A percentile compares a stretch with the other conserved stretches of the same genome.
Evolutionary conservation across 805 yeast species (phyloP).

Genomic region (Starmerella stigmatis): DNA sequence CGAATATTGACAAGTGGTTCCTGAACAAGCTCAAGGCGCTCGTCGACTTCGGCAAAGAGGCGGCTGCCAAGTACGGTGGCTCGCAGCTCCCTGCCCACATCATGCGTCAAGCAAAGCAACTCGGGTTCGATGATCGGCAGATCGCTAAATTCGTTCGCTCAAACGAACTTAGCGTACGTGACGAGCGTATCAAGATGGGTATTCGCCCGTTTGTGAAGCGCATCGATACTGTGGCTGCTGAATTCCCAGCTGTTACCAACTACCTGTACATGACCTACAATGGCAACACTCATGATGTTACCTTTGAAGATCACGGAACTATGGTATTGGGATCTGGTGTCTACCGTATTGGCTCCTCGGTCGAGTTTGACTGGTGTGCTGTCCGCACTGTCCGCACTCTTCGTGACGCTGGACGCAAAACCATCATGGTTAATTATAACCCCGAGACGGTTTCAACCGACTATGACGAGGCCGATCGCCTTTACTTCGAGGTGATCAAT

Average conservation of each 20-base stretch:
- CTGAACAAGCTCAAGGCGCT: conserved; percentile 71
- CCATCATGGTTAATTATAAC: conserved; percentile 94
- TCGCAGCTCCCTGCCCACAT: conserved; percentile 46
- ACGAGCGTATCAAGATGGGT: conserved; percentile 76
- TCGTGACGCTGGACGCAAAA: conserved; percentile 74
- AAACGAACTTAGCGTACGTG: conserved; percentile 85
- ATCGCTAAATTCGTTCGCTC: conserved; percentile 80
- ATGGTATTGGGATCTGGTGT: conserved; percentile 98
- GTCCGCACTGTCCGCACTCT: conserved; percentile 92
- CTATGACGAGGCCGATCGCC: conserved; percentile 94
- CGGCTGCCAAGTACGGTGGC: conserved; percentile 21
- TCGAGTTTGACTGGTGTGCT: conserved; percentile 99
- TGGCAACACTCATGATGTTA: conserved; percentile 76
- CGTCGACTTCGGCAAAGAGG: conserved; percentile 41
- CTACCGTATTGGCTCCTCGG: conserved; percentile 96
- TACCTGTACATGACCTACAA: conserved; percentile 90
- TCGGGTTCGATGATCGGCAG: conserved; percentile 95
- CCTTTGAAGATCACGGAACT: conserved; percentile 84
- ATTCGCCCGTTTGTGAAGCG: conserved; percentile 88
- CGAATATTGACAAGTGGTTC: conserved; percentile 95
- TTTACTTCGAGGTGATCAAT: conserved; percentile 90
- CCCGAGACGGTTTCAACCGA: conserved; percentile 99
- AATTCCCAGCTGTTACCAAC: conserved; percentile 93
- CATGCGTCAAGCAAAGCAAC: conserved; percentile 76
- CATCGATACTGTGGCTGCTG: conserved; percentile 98